phyloP scores from a whole-genome alignment of 1,284 basidiomycete species.

The Sparassis latifolia region DNA sequence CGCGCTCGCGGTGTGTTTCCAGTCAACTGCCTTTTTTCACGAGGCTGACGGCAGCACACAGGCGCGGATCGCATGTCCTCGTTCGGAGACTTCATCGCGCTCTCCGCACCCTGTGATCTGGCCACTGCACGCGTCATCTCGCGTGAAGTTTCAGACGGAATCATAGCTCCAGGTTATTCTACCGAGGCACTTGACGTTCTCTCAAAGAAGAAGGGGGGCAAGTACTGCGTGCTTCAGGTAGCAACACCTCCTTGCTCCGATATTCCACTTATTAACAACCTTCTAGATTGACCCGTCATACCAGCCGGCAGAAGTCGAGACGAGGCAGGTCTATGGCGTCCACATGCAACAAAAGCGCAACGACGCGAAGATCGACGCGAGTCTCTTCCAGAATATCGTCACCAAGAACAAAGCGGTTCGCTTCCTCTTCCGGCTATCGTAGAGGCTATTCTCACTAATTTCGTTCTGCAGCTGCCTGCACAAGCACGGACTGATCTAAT shows the following conservation, averaged over 20 bases:
- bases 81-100: slow-evolving; percentile 97
- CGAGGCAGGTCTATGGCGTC: slow-evolving; percentile 93
- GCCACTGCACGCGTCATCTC: slow-evolving; percentile 96
- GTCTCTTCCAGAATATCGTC: slow-evolving; percentile 86
- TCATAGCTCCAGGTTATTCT: slow-evolving; percentile 93
- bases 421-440: slow-evolving; percentile 1
- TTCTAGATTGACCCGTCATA: slow-evolving; percentile 80
- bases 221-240: slow-evolving; percentile 96
- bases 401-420: slow-evolving; percentile 79
- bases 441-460: background rate
- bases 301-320: slow-evolving; percentile 76
- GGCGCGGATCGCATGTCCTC: slow-evolving; percentile 99
- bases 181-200: slow-evolving; percentile 87
- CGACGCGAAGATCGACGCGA: slow-evolving; percentile 80
- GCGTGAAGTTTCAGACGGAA: slow-evolving; percentile 95
- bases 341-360: slow-evolving; percentile 91
- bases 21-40: background rate
- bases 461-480: slow-evolving; percentile 51
- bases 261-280: background rate
- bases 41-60: slow-evolving; percentile 21
- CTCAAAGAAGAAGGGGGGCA: slow-evolving; percentile 96
- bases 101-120: slow-evolving; percentile 89
- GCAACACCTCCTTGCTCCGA: slow-evolving; percentile 3
- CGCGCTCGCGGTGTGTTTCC: slow-evolving; percentile 77
- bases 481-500: slow-evolving; percentile 81